phyloP scores from a whole-genome alignment of 2,329 filamentous ascomycete species.

The Epicoccum nigrum region DNA sequence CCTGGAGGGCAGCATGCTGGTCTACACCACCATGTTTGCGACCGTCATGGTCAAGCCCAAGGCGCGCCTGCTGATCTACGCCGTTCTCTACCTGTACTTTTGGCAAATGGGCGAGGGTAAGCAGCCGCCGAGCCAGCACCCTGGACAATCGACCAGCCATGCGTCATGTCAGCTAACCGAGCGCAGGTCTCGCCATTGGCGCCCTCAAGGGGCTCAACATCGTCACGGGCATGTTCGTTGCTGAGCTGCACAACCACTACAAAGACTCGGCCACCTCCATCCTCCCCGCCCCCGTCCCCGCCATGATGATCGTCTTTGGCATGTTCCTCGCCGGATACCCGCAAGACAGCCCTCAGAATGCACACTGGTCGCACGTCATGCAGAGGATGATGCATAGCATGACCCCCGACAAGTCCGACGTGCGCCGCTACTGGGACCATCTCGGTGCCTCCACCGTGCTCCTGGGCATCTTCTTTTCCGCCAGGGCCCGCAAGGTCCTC shows the following conservation, averaged over 20 bases:
- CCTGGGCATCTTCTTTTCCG: constrained; percentile 61
- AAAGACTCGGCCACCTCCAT: constrained; percentile 57
- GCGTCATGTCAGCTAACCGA: constrained; percentile 33
- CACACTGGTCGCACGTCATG: constrained; percentile 60
- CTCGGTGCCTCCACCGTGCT: constrained; percentile 58
- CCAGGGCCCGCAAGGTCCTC: constrained; percentile 58
- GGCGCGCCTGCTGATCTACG: constrained; percentile 45
- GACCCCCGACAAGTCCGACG: constrained; percentile 56
- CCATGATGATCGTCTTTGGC: constrained; percentile 58
- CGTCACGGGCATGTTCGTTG: constrained; percentile 67
- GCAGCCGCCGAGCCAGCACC: neutral
- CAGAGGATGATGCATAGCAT: constrained; percentile 52
- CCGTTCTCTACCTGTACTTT: constrained; percentile 48
- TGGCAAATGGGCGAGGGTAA: constrained; percentile 48
- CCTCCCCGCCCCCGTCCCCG: constrained; percentile 57
- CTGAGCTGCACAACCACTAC: constrained; percentile 62
- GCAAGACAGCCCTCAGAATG: constrained; percentile 60
- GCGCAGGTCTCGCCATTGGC: constrained; percentile 38
- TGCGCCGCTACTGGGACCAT: constrained; percentile 58
- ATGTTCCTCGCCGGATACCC: constrained; percentile 66
- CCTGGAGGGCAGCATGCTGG: constrained; percentile 50
- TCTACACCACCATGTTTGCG: constrained; percentile 52
- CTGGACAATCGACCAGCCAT: too few relatives aligned
- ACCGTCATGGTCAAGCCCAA: constrained; percentile 48
- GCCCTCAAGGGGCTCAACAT: constrained; percentile 60